A percentile compares a stretch with the other conserved stretches of the same genome.
These are phyloP conservation scores for Kondoa malvinella DNA, from an alignment of 768 basidiomycete species.

Conservation along the genomic window DNA sequence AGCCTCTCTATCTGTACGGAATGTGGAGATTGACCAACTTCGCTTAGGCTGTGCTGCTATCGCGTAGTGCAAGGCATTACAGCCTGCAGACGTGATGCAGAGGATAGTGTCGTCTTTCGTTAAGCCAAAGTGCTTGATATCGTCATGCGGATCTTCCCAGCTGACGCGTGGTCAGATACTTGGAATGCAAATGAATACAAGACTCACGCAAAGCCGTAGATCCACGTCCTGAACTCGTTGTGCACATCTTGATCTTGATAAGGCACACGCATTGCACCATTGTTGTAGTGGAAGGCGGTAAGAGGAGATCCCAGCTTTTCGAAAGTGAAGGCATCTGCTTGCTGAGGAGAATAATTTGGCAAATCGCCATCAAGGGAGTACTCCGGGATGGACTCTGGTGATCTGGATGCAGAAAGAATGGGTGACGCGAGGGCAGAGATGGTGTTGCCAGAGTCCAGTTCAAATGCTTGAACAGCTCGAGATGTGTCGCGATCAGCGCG, in stretches of 20 bases:
- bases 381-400: neutral
- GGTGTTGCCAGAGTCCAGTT: conserved; percentile 1
- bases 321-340: neutral
- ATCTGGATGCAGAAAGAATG: neutral
- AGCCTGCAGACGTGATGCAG: conserved; percentile 59
- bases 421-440: conserved; percentile 13
- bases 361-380: conserved; percentile 17
- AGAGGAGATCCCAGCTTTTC: conserved; percentile 32
- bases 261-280: conserved; percentile 28
- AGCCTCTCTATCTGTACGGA: neutral
- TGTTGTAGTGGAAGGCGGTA: conserved; percentile 49
- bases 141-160: conserved; percentile 56
- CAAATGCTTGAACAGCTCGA: neutral
- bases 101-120: conserved; percentile 49
- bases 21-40: neutral
- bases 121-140: conserved; percentile 48
- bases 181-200: neutral
- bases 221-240: conserved; percentile 39
- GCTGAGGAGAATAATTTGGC: conserved; percentile 11
- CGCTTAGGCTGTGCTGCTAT: conserved; percentile 46
- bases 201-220: conserved; percentile 14
- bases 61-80: conserved; percentile 65
- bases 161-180: conserved; percentile 12
- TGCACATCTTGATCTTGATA: conserved; percentile 39
- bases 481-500: conserved; percentile 24